Evolutionary conservation across 2,329 filamentous ascomycete species (phyloP).

Genomic region (Helicocarpus griseus): DNA sequence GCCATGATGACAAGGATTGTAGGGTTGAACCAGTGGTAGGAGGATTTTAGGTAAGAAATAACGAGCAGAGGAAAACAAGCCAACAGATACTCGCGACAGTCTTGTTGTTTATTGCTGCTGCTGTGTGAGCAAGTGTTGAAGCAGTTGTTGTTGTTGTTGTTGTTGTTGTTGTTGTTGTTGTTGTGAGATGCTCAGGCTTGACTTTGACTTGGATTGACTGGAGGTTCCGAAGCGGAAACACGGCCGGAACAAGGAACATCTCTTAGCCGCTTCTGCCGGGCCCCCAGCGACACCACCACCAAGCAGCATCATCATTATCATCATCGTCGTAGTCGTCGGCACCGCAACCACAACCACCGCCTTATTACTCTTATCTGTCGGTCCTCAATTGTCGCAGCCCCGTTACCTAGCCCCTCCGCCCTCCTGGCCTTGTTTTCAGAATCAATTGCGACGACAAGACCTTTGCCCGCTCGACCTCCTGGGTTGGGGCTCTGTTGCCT

Average conservation of each 20-base stretch:
- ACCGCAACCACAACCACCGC: not conserved
- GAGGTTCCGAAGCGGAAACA: not conserved
- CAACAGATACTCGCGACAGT: no score
- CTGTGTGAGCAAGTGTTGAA: no score
- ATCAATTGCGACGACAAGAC: no score
- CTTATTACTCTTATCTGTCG: not conserved
- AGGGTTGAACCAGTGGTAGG: not conserved
- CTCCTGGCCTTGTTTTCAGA: not conserved
- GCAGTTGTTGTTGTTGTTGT: no score
- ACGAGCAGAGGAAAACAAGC: no score
- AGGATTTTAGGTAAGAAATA: not conserved
- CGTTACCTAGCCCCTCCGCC: not conserved
- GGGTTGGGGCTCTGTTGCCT: not conserved
- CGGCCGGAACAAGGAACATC: constrained; percentile 1
- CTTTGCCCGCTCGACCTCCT: no score
- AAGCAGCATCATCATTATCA: not conserved
- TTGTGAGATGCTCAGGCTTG: not conserved
- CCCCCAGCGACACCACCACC: not conserved
- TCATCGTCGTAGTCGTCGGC: not conserved
- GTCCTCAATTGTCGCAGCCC: not conserved
- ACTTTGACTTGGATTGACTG: not conserved
- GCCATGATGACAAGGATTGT: constrained; percentile 22
- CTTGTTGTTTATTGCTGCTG: no score
- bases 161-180: not conserved
- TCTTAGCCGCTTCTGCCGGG: not conserved